A percentile compares a stretch with the other conserved stretches of the same genome.
Conservation (phyloP, 1,284 basidiomycete species). For the Nidula niveotomentosa region DNA sequence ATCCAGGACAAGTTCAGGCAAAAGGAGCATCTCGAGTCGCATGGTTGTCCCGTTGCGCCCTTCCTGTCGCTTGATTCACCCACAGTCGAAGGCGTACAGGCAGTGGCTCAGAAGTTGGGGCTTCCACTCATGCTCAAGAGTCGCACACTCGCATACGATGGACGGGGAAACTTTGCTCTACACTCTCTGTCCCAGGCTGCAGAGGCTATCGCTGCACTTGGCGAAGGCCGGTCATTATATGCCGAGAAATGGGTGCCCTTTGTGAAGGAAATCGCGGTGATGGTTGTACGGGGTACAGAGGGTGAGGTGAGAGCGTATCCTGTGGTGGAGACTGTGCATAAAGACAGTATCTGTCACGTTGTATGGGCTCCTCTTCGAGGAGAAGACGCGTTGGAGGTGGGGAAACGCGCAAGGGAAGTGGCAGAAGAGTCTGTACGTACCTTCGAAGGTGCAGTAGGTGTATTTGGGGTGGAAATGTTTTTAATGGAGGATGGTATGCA, state of each 20-base stretch:
- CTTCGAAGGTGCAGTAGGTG: slow-evolving; percentile 81
- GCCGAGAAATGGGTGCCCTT: slow-evolving; percentile 96
- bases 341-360: slow-evolving; percentile 92
- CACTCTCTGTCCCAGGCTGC: slow-evolving; percentile 52
- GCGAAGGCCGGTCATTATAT: slow-evolving; percentile 71
- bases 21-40: slow-evolving; percentile 73
- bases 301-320: slow-evolving; percentile 89
- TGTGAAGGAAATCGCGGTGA: slow-evolving; percentile 90
- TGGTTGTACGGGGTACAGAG: slow-evolving; percentile 85
- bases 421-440: slow-evolving; percentile 86
- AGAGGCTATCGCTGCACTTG: slow-evolving; percentile 67
- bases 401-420: slow-evolving; percentile 63
- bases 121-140: slow-evolving; percentile 97
- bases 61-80: slow-evolving; percentile 61
- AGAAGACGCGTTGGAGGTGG: slow-evolving; percentile 50
- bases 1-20: slow-evolving; percentile 98
- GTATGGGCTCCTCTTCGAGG: slow-evolving; percentile 85
- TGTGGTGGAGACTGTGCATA: slow-evolving; percentile 94
- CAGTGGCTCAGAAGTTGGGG: slow-evolving; percentile 61
- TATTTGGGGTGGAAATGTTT: slow-evolving; percentile 99
- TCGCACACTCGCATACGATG: slow-evolving; percentile 94
- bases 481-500: slow-evolving; percentile 77
- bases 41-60: slow-evolving; percentile 72
- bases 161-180: slow-evolving; percentile 90
- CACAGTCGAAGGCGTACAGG: slow-evolving; percentile 54